Percentiles rank a stretch among this genome's conserved stretches.
Evolutionary conservation across 2,329 filamentous ascomycete species (phyloP).

Genomic region (Arthrobotrys conoides): DNA sequence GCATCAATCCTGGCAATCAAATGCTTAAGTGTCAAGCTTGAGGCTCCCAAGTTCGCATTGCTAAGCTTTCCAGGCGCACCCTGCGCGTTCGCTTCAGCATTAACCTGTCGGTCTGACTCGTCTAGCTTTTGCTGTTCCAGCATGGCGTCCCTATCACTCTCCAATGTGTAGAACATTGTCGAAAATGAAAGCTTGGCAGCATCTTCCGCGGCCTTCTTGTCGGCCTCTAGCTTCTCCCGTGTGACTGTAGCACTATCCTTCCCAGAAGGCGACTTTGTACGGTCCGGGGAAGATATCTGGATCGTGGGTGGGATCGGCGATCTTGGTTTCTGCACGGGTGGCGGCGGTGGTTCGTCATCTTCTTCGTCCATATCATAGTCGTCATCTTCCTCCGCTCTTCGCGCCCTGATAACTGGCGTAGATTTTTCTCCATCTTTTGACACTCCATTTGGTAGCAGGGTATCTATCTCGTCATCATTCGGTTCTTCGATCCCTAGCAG

Average conservation of each 20-base stretch:
- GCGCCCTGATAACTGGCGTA: constrained; percentile 60
- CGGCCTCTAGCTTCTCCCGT: constrained; percentile 92
- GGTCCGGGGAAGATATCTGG: constrained; percentile 74
- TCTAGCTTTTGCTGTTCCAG: constrained; percentile 96
- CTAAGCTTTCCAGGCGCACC: constrained; percentile 79
- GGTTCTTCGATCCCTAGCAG: constrained; percentile 62
- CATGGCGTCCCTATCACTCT: constrained; percentile 96
- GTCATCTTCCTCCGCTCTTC: constrained; percentile 80
- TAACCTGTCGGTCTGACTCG: constrained; percentile 94
- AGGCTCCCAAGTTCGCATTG: constrained; percentile 93
- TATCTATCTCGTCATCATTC: constrained; percentile 52
- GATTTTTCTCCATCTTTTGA: constrained; percentile 59
- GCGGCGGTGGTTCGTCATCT: constrained; percentile 71
- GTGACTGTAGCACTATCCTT: constrained; percentile 75
- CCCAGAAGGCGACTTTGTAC: constrained; percentile 70
- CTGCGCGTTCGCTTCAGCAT: constrained; percentile 79
- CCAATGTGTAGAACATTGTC: constrained; percentile 92
- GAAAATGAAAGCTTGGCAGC: constrained; percentile 91
- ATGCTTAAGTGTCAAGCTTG: constrained; percentile 95
- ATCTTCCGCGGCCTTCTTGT: constrained; percentile 90
- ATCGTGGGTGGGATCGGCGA: constrained; percentile 77
- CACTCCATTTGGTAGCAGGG: constrained; percentile 56
- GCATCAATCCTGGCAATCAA: constrained; percentile 95
- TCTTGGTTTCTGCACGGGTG: constrained; percentile 68
- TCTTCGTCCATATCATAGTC: constrained; percentile 76